Percentiles rank a stretch among this genome's conserved stretches.
These are phyloP conservation scores for Salix caprea DNA, from an alignment of 345 rosid genomes.

Conservation along the genomic window DNA sequence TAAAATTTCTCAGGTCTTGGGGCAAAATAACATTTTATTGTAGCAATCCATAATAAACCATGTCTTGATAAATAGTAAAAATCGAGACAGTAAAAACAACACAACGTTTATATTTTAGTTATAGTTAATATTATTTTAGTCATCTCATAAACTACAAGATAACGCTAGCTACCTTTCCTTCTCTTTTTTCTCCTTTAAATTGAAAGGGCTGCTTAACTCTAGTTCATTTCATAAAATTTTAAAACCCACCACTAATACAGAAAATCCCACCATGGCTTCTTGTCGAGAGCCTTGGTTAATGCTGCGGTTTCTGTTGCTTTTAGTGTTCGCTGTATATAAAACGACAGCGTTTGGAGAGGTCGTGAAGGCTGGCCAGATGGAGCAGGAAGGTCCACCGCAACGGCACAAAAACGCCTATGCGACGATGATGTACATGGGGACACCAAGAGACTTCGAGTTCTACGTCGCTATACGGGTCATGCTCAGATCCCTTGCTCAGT, in stretches of 20 bases:
- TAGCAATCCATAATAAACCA: no score
- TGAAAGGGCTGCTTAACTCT: neutral
- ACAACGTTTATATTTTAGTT: no score
- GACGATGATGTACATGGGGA: slow-evolving; percentile 99
- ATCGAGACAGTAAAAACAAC: no score
- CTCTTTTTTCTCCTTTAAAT: neutral
- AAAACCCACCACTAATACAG: neutral
- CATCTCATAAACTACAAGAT: neutral
- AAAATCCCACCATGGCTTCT: neutral
- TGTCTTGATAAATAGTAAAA: no score
- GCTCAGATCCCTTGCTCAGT: slow-evolving; percentile 64
- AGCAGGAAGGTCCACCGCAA: slow-evolving; percentile 11
- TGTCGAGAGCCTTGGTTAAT: neutral
- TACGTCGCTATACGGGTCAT: slow-evolving; percentile 88
- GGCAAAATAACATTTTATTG: no score
- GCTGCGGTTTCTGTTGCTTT: slow-evolving; percentile 1
- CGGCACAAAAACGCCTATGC: slow-evolving; percentile 80
- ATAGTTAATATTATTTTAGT: neutral
- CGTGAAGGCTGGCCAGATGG: neutral
- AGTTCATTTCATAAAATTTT: neutral
- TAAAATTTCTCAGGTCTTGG: no score
- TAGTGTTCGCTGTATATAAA: neutral
- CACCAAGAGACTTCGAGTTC: slow-evolving; percentile 97
- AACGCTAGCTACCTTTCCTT: neutral
- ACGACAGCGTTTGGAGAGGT: slow-evolving; percentile 23